Evolutionary conservation across 1,139 yeast genomes (phyloP).

Genomic region (Saccharomyces hybrid): DNA sequence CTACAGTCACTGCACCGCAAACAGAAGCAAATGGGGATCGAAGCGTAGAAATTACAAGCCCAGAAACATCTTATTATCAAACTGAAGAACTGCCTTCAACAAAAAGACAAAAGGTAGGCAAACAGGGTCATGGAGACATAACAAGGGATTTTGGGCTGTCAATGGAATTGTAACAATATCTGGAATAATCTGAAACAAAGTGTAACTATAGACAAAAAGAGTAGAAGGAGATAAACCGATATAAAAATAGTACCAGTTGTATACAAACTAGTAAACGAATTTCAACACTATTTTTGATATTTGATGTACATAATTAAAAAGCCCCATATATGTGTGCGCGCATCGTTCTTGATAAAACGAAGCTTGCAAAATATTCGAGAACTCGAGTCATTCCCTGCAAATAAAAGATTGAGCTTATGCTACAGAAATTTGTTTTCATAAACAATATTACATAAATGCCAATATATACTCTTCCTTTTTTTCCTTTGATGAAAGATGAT

Average conservation of each 20-base stretch:
- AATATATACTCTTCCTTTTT: background rate
- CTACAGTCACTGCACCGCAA: background rate
- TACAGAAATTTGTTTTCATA: background rate
- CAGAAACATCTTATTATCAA: constrained; percentile 1
- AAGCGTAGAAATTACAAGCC: constrained; percentile 2
- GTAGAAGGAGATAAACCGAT: too few species aligned
- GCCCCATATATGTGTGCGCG: too few species aligned
- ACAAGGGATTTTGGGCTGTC: background rate
- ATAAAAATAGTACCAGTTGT: background rate
- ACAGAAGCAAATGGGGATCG: background rate
- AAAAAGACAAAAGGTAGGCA: background rate
- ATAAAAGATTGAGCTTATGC: background rate
- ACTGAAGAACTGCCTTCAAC: background rate
- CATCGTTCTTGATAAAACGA: too few species aligned
- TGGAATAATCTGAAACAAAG: background rate
- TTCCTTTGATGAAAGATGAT: background rate
- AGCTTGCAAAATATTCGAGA: too few species aligned
- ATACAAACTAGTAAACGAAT: background rate
- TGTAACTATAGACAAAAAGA: background rate
- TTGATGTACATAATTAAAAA: too few species aligned
- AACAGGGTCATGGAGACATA: background rate
- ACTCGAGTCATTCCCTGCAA: too few species aligned
- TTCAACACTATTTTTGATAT: too few species aligned
- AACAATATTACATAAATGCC: background rate
- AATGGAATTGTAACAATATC: background rate